Conservation (phyloP, 2,329 filamentous ascomycete species). For the Alternaria viburni region DNA sequence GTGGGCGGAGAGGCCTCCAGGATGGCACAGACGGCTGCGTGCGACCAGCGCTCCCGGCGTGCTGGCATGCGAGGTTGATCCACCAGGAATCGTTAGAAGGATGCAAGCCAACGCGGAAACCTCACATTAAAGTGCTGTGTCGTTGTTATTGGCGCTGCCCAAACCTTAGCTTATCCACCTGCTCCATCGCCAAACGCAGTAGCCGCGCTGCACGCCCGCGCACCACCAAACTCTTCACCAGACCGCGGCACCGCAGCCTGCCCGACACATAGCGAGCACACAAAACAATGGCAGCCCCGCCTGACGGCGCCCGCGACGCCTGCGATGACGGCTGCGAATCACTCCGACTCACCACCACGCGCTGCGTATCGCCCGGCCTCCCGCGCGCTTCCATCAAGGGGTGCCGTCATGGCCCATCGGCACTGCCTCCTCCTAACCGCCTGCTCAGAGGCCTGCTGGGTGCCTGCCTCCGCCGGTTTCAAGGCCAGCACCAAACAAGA, state of each 20-base stretch:
- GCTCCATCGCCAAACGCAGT: constrained; percentile 33
- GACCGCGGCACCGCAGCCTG: background rate
- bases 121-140: constrained; percentile 8
- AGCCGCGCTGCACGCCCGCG: constrained; percentile 13
- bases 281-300: background rate
- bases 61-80: constrained; percentile 33
- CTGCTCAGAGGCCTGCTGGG: constrained; percentile 17
- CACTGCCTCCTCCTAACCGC: constrained; percentile 39
- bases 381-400: constrained; percentile 30
- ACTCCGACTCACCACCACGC: background rate
- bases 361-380: constrained; percentile 34
- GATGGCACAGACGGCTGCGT: constrained; percentile 19
- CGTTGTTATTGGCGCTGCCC: constrained; percentile 3
- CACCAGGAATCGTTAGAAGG: constrained; percentile 27
- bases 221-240: background rate
- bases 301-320: background rate
- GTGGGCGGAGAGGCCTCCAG: constrained; percentile 18
- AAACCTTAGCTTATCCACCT: constrained; percentile 2
- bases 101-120: constrained; percentile 31
- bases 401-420: constrained; percentile 10
- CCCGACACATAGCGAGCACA: background rate
- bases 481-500: constrained; percentile 31
- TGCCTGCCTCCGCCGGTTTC: constrained; percentile 9
- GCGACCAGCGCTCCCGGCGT: constrained; percentile 29
- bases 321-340: background rate